A percentile compares a stretch with the other conserved stretches of the same genome.
Evolutionary conservation across 805 yeast genomes (phyloP).

Genomic region (Cyberlindnera japonica): DNA sequence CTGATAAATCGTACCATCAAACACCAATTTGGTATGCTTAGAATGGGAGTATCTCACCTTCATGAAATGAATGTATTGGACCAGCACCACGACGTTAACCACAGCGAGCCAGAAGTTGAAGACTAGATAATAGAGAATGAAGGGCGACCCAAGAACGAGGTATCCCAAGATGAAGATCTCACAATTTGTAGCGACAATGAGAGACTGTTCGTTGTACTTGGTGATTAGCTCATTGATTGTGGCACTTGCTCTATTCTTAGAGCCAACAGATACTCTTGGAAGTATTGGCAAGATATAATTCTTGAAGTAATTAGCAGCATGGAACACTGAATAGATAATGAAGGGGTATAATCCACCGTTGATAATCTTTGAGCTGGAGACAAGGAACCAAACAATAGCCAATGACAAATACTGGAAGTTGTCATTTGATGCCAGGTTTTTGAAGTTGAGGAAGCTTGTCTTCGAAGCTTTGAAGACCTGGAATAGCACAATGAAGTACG

Average conservation of each 20-base stretch:
- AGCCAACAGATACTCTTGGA: slow-evolving; percentile 31
- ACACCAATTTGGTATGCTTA: slow-evolving; percentile 47
- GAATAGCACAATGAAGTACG: slow-evolving; percentile 60
- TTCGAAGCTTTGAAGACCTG: slow-evolving; percentile 48
- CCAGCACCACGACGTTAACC: slow-evolving; percentile 36
- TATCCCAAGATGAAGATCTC: slow-evolving; percentile 42
- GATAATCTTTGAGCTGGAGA: slow-evolving; percentile 38
- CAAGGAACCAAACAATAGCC: slow-evolving; percentile 40
- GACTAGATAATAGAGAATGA: slow-evolving; percentile 35
- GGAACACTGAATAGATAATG: slow-evolving; percentile 60
- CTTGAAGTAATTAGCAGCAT: slow-evolving; percentile 56
- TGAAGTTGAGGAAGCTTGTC: slow-evolving; percentile 27
- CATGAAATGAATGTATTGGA: slow-evolving; percentile 49
- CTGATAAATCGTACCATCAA: slow-evolving; percentile 43
- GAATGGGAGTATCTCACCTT: slow-evolving; percentile 59
- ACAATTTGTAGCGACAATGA: slow-evolving; percentile 42
- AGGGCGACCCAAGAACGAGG: slow-evolving; percentile 39
- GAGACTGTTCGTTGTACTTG: slow-evolving; percentile 39
- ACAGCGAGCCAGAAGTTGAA: slow-evolving; percentile 28
- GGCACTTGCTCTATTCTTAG: slow-evolving; percentile 28
- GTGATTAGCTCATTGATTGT: slow-evolving; percentile 33
- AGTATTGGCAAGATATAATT: slow-evolving; percentile 49
- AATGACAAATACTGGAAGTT: slow-evolving; percentile 59
- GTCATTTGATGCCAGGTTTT: slow-evolving; percentile 43
- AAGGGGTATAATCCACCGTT: slow-evolving; percentile 56